A percentile compares a stretch with the other conserved stretches of the same genome.
Conservation (phyloP, 1,284 basidiomycete genomes). For the Ustilago shanxiensis region DNA sequence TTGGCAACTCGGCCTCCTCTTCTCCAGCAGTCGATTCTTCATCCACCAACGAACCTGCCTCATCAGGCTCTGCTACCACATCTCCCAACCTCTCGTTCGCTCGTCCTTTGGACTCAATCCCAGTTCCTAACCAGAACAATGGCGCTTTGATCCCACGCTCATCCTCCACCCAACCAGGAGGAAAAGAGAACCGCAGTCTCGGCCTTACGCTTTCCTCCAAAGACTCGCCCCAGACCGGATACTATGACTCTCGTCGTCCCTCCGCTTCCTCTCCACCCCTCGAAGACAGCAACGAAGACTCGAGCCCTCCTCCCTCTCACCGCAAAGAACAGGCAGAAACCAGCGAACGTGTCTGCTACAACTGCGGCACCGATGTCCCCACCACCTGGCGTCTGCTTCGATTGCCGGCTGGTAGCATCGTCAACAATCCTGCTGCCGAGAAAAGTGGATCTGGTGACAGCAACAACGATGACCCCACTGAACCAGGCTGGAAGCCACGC, state of each 20-base stretch:
- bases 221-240: slow-evolving; percentile 18
- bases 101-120: slow-evolving; percentile 30
- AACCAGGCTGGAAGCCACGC: slow-evolving; percentile 24
- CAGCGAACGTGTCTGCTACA: slow-evolving; percentile 58
- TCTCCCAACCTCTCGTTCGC: slow-evolving; percentile 25
- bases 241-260: slow-evolving; percentile 19
- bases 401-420: slow-evolving; percentile 47
- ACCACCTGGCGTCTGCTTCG: slow-evolving; percentile 60
- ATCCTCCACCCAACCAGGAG: slow-evolving; percentile 7
- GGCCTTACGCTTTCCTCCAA: slow-evolving; percentile 11
- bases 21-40: slow-evolving; percentile 21
- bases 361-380: slow-evolving; percentile 56
- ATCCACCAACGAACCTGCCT: neutral
- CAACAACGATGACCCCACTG: slow-evolving; percentile 18
- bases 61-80: slow-evolving; percentile 11
- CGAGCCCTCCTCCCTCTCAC: slow-evolving; percentile 16
- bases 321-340: slow-evolving; percentile 33
- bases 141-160: slow-evolving; percentile 13
- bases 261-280: slow-evolving; percentile 23
- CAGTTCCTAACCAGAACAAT: slow-evolving; percentile 19
- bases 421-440: slow-evolving; percentile 55
- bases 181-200: slow-evolving; percentile 37
- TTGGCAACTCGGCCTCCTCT: slow-evolving; percentile 23
- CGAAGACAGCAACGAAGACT: slow-evolving; percentile 22
- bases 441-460: slow-evolving; percentile 19